Base-by-base conservation (phyloP, 108 stramenopile species). In the Cyclotella baltica region DNA sequence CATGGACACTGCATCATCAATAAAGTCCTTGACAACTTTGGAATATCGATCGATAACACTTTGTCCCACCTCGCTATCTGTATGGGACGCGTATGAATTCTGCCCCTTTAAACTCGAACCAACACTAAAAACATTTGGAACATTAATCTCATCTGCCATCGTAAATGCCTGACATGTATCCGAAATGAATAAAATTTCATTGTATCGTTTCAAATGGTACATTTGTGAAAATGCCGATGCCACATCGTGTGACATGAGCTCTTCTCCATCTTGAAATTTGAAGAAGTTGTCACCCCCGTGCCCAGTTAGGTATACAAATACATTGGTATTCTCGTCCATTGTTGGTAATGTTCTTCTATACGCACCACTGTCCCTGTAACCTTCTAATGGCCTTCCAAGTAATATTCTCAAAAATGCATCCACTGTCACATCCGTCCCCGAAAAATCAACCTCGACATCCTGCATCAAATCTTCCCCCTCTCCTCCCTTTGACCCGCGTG, bases 211-310 rank as follows among this genome's bases (percentile, higher is more conserved):
- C 40, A 83, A 72, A 34, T 71, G 53, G 29, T 90, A 58, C 95
- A 96, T 88, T 72, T 88, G 83, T 28, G 87, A 77, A 62, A 97
- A 79, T 20, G 88, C 80, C 1, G 67, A 72, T 47, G 90, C 76
- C 47, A 97, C 67, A 72, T 97, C 96, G 58, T 88, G 62, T 1
- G 94, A 83, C 74, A 85, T 92, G 28, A 98, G 56, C 77, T 98
- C 98, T 77, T 98, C 97, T 27, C 83, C 84, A 85, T 99, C 97
- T 78, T 98, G 97, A 72, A 99, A 98, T 83, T 98, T 98, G 77
- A 98, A 93, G 76, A 98, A 98, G 72, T 81, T 91, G 81, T 98
- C 96, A 16, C 98, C 98, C 10, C 98, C 98, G 75, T 99, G 98
- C 23, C 98, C 98, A 40, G 97, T 95, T 67, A 97, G 72, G 75